A percentile compares a stretch with the other conserved stretches of the same genome.
Conservation (phyloP, 768 basidiomycete genomes). For the Lepiota subincarnata region DNA sequence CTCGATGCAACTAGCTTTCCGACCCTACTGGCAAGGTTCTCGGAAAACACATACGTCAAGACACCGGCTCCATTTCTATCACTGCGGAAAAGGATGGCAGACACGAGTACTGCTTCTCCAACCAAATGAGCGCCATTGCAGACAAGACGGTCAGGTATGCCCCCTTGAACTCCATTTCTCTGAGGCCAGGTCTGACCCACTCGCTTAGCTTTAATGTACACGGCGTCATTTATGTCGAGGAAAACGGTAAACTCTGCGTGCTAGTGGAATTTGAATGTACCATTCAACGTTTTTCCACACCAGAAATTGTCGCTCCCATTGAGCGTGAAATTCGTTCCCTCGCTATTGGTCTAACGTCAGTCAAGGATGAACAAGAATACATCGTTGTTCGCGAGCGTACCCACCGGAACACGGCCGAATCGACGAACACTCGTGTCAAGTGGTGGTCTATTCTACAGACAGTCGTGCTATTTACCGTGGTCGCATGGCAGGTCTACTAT, state of each 20-base stretch:
- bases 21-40: conserved; percentile 70
- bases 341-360: conserved; percentile 73
- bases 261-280: not conserved
- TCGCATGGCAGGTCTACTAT: conserved; percentile 98
- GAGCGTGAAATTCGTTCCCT: conserved; percentile 91
- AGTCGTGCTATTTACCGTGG: conserved; percentile 80
- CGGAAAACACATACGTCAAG: conserved; percentile 78
- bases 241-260: conserved; percentile 61
- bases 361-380: conserved; percentile 99
- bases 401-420: conserved; percentile 93
- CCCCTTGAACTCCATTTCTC: not conserved
- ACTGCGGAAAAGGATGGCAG: conserved; percentile 86
- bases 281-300: not conserved
- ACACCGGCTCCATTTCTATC: conserved; percentile 84
- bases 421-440: conserved; percentile 91
- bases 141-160: conserved; percentile 91
- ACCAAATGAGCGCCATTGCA: conserved; percentile 95
- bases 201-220: conserved; percentile 89
- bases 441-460: conserved; percentile 98
- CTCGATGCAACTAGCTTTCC: conserved; percentile 51
- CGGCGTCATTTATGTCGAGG: conserved; percentile 89
- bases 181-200: conserved; percentile 3
- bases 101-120: conserved; percentile 96
- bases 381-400: conserved; percentile 90
- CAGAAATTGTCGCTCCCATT: conserved; percentile 88